phyloP scores from a whole-genome alignment of 2,329 filamentous ascomycete species.

The Epichloe glyceriae region DNA sequence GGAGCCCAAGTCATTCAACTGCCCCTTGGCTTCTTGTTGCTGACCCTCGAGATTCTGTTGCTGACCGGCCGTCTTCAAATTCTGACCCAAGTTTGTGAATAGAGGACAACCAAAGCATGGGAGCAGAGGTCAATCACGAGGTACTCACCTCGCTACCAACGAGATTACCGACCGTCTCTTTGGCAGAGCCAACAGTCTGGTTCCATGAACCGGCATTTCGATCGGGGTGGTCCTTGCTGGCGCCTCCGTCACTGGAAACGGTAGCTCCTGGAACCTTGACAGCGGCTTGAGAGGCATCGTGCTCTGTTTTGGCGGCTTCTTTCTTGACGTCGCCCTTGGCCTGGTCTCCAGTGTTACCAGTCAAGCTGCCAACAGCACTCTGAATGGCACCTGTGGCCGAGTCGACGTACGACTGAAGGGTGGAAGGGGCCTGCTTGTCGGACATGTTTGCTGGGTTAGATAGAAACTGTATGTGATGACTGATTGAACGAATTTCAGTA shows the following conservation, averaged over 20 bases:
- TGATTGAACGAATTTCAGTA: neutral
- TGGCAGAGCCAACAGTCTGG: conserved; percentile 76
- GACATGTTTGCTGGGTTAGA: conserved; percentile 11
- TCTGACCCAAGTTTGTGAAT: conserved; percentile 22
- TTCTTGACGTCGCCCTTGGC: conserved; percentile 21
- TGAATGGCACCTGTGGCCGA: conserved; percentile 61
- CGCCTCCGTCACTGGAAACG: conserved; percentile 54
- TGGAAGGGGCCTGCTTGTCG: conserved; percentile 41
- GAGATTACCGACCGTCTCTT: conserved; percentile 66
- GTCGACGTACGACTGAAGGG: conserved; percentile 67
- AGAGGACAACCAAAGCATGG: neutral
- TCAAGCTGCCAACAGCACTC: conserved; percentile 56
- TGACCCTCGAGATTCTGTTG: conserved; percentile 72
- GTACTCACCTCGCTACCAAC: conserved; percentile 54
- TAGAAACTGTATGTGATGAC: neutral
- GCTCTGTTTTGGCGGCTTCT: conserved; percentile 50
- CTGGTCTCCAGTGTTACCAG: conserved; percentile 29
- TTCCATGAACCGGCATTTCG: conserved; percentile 66
- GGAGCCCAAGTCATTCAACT: conserved; percentile 56
- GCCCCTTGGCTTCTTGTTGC: conserved; percentile 69
- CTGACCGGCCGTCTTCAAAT: conserved; percentile 59
- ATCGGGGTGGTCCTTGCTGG: conserved; percentile 59
- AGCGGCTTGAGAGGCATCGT: conserved; percentile 63
- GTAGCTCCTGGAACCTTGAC: conserved; percentile 62
- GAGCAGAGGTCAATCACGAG: neutral